Conservation (phyloP, 805 yeast species). For the Barnettozyma wickerhamii region DNA sequence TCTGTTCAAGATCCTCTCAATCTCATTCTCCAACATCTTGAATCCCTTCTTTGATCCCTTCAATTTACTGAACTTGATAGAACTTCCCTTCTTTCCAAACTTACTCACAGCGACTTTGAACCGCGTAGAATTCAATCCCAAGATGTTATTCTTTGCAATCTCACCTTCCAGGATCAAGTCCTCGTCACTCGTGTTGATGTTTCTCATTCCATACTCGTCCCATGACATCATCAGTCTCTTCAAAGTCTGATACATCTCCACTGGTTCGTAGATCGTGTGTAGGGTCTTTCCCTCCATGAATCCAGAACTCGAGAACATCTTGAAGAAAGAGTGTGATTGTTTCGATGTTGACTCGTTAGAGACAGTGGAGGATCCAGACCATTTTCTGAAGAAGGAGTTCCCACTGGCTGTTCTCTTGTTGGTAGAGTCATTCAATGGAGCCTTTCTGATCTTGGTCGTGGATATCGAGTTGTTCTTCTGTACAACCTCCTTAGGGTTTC, state of each 20-base stretch:
- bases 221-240: conserved; percentile 59
- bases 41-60: conserved; percentile 65
- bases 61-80: conserved; percentile 53
- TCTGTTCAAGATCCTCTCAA: conserved; percentile 58
- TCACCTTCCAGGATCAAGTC: conserved; percentile 51
- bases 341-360: conserved; percentile 21
- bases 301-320: conserved; percentile 26
- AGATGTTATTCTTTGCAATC: conserved; percentile 54
- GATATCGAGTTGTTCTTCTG: conserved; percentile 14
- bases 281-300: conserved; percentile 20
- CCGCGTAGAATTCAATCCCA: conserved; percentile 59
- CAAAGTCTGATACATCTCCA: conserved; percentile 62
- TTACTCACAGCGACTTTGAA: conserved; percentile 50
- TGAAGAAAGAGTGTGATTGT: conserved; percentile 25
- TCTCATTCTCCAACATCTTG: conserved; percentile 53
- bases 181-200: conserved; percentile 42
- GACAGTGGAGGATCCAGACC: conserved; percentile 20
- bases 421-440: conserved; percentile 20
- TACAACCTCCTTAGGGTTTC: conserved; percentile 9
- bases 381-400: conserved; percentile 26
- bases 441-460: conserved; percentile 11
- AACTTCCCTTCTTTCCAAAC: conserved; percentile 45
- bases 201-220: conserved; percentile 66
- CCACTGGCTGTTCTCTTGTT: conserved; percentile 22
- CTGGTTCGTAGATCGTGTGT: conserved; percentile 31